These are phyloP conservation scores for Setaria viridis DNA, from an alignment of 202 grass and related monocot genomes.

Conservation along the genomic window DNA sequence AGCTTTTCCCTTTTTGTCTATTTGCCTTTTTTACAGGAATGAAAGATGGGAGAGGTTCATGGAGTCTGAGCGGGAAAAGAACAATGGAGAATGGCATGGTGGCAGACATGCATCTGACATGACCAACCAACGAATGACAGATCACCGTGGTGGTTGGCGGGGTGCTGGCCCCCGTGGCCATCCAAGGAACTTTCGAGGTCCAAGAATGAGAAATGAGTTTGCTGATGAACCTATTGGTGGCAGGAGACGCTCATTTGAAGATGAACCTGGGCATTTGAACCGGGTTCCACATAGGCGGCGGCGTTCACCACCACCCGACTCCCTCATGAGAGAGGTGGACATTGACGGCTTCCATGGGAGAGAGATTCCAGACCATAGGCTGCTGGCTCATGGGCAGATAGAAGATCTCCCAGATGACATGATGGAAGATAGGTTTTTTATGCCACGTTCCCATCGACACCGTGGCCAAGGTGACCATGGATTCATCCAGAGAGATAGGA, in stretches of 20 bases:
- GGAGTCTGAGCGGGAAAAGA: slow-evolving; percentile 53
- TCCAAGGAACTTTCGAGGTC: slow-evolving; percentile 48
- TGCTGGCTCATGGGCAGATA: slow-evolving; percentile 51
- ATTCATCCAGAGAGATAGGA: slow-evolving; percentile 59
- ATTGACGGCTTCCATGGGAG: slow-evolving; percentile 50
- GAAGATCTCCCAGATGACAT: slow-evolving; percentile 52
- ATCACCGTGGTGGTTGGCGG: slow-evolving; percentile 40
- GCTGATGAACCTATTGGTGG: slow-evolving; percentile 33
- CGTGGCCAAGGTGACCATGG: slow-evolving; percentile 59
- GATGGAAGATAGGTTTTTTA: slow-evolving; percentile 56
- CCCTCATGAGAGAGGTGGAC: slow-evolving; percentile 53
- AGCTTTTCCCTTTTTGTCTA: not conserved
- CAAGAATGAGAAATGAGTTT: slow-evolving; percentile 51
- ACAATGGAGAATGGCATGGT: slow-evolving; percentile 41
- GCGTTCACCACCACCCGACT: slow-evolving; percentile 38
- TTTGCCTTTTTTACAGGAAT: slow-evolving; percentile 53
- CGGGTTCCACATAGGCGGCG: slow-evolving; percentile 44
- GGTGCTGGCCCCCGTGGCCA: slow-evolving; percentile 34
- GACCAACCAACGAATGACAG: slow-evolving; percentile 47
- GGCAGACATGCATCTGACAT: slow-evolving; percentile 45
- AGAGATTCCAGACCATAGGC: slow-evolving; percentile 46
- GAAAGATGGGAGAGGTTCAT: slow-evolving; percentile 71
- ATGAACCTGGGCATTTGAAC: slow-evolving; percentile 43
- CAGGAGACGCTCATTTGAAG: slow-evolving; percentile 47
- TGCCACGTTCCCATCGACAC: slow-evolving; percentile 42